These are phyloP conservation scores for Diaporthe velutina DNA, from an alignment of 2,329 filamentous ascomycete species.

Conservation along the genomic window DNA sequence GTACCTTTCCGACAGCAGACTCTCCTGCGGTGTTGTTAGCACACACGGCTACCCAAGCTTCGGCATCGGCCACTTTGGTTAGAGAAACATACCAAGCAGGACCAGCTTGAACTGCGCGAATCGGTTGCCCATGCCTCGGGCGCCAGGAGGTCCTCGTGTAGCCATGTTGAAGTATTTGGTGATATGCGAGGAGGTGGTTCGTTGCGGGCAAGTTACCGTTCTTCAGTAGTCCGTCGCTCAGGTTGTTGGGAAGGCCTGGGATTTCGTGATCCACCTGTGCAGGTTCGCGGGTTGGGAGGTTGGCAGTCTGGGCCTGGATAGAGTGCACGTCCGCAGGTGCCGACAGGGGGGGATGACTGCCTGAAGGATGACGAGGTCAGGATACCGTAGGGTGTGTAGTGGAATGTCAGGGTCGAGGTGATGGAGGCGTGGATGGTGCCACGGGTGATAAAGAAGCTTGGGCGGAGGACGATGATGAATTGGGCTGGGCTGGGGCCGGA, in stretches of 20 bases:
- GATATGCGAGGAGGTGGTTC: conserved; percentile 36
- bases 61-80: not conserved
- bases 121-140: conserved; percentile 78
- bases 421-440: conserved; percentile 37
- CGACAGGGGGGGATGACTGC: conserved; percentile 22
- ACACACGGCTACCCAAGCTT: conserved; percentile 31
- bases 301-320: conserved; percentile 3
- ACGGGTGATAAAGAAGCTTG: conserved; percentile 33
- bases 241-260: conserved; percentile 27
- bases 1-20: conserved; percentile 98
- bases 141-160: conserved; percentile 77
- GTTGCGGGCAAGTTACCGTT: conserved; percentile 38
- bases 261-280: conserved; percentile 28
- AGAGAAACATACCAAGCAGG: conserved; percentile 80
- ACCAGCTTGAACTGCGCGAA: conserved; percentile 99
- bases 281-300: not conserved
- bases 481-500: conserved; percentile 15
- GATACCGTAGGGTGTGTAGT: conserved; percentile 25
- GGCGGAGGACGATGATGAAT: conserved; percentile 33
- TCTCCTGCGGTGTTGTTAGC: conserved; percentile 77
- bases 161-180: conserved; percentile 74
- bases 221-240: conserved; percentile 29
- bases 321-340: conserved; percentile 7
- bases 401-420: conserved; percentile 23
- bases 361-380: conserved; percentile 35